Percentiles rank a stretch among this genome's conserved stretches.
phyloP scores from a whole-genome alignment of 1,284 basidiomycete genomes.

The Neonothopanus nambi region DNA sequence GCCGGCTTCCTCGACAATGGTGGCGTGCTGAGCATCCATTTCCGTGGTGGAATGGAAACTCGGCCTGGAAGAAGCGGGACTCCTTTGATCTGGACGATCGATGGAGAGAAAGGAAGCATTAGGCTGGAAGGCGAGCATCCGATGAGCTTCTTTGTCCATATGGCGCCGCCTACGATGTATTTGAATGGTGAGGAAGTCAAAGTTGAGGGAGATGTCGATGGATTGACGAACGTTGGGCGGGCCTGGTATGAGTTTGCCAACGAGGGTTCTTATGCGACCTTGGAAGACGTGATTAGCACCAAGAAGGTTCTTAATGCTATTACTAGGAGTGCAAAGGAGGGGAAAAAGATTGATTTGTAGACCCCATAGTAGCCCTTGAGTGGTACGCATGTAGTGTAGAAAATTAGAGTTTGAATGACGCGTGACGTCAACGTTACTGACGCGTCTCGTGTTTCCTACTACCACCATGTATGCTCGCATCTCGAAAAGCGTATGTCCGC shows the following conservation, averaged over 20 bases:
- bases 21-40: background rate
- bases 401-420: too few relatives aligned
- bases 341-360: conserved; percentile 7
- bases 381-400: too few relatives aligned
- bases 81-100: conserved; percentile 16
- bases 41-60: conserved; percentile 24
- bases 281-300: conserved; percentile 12
- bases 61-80: conserved; percentile 21
- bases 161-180: conserved; percentile 11
- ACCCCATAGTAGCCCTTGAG: too few relatives aligned
- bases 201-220: background rate
- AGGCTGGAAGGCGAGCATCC: conserved; percentile 9
- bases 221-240: background rate
- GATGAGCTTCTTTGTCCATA: conserved; percentile 4
- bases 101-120: conserved; percentile 20
- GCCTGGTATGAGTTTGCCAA: conserved; percentile 12
- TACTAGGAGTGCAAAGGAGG: conserved; percentile 10
- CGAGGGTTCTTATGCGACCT: conserved; percentile 3
- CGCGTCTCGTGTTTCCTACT: too few relatives aligned
- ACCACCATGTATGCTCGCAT: too few relatives aligned
- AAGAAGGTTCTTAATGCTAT: conserved; percentile 9
- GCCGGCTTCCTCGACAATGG: background rate
- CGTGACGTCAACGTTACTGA: too few relatives aligned
- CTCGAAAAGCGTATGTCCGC: too few relatives aligned
- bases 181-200: conserved; percentile 20